Evolutionary conservation across 1,139 yeast species (phyloP).

Genomic region (Geotrichum restrictum): DNA sequence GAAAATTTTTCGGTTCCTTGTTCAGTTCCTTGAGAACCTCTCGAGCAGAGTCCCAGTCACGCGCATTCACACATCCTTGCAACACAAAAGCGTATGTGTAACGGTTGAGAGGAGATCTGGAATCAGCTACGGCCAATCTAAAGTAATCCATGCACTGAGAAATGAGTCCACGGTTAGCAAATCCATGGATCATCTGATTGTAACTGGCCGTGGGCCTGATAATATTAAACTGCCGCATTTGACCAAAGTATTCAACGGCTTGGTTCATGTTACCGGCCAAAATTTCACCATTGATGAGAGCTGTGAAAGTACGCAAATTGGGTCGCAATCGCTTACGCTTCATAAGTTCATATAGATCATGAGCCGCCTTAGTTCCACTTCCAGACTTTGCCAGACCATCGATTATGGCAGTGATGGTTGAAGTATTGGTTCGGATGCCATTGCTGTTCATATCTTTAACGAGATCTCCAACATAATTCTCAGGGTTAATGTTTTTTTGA

Average conservation of each 20-base stretch:
- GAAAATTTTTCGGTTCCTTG: constrained; percentile 14
- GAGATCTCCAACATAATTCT: constrained; percentile 41
- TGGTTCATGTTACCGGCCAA: constrained; percentile 46
- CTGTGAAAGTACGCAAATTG: constrained; percentile 47
- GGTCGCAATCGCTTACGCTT: constrained; percentile 39
- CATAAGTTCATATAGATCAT: constrained; percentile 48
- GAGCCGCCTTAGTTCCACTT: constrained; percentile 50
- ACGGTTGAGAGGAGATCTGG: constrained; percentile 46
- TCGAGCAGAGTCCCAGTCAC: constrained; percentile 40
- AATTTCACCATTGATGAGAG: constrained; percentile 59
- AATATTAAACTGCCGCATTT: constrained; percentile 43
- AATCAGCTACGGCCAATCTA: constrained; percentile 34
- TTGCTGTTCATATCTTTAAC: constrained; percentile 45
- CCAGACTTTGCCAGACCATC: constrained; percentile 53
- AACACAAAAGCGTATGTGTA: constrained; percentile 57
- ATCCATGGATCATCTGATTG: constrained; percentile 57
- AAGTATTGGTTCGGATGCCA: constrained; percentile 48
- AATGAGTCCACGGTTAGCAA: constrained; percentile 40
- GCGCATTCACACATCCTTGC: constrained; percentile 42
- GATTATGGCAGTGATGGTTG: constrained; percentile 53
- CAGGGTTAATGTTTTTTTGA: constrained; percentile 47
- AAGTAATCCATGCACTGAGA: constrained; percentile 46
- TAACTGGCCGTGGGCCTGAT: constrained; percentile 48
- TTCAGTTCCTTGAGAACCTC: constrained; percentile 38
- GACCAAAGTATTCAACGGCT: constrained; percentile 51